Base-by-base conservation (phyloP, 768 basidiomycete genomes). In the Lactarius hengduanensis region DNA sequence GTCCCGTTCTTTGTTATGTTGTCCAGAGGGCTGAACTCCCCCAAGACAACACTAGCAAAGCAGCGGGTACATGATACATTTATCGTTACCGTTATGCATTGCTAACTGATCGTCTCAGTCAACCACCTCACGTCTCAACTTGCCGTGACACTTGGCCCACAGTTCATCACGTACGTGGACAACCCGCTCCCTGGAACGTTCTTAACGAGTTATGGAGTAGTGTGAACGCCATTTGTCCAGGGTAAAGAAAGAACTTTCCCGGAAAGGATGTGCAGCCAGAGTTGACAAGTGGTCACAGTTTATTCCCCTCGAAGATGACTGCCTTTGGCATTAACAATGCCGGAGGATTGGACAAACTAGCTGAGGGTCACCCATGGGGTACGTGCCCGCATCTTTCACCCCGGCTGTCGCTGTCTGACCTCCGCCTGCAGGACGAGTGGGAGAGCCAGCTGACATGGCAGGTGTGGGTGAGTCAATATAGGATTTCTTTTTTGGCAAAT, bases 291-390 rank as follows among this genome's bases (percentile, higher is more conserved):
- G 15, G 47, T 28, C 40, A 4, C 69, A 88, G 88, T 1, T 77
- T 92, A 15, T 94, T 91, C 78, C 90, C 90, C 0, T 89, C 88
- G 56, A 92, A 89, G 78, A 93, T 94, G 91, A 93, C 92, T 1
- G 85, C 89, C 0, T 91, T 79, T 59, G 88, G 86, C 3, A 77
- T 91, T 69, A 83, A 84, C 70, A 80, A 73, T 2, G 76, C 76
- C 3, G 87, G 88, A 8, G 83, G 84, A 65, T 81, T 56, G 9
- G 55, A 83, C 28, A 76, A 71, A 9, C 82, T 90, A 65, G 80
- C 78, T 45, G 73, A 79, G 1, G 73, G 71, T 20, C 89, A 92
- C 66, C 91, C 90, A 28, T 86, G 86, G 72, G 89, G 90, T 86
- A 70, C 15, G 76, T 68, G 53, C 60, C 13, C 9, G 59, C 60